Conservation (phyloP, 306 rosid genomes). For the Prunus persica region DNA sequence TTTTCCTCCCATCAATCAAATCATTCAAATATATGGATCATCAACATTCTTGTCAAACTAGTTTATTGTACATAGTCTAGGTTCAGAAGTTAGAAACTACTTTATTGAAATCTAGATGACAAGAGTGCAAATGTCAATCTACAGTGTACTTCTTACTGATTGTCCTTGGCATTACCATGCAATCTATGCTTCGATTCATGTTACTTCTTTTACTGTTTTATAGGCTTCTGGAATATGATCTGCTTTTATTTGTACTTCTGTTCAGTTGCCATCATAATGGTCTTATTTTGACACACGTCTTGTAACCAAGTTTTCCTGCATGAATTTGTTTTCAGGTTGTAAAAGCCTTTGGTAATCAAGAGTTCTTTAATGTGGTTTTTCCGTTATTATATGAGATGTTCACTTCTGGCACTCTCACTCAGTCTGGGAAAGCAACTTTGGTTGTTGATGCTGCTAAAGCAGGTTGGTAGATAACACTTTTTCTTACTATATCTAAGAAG, state of each 20-base stretch:
- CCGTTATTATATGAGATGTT: slow-evolving; percentile 65
- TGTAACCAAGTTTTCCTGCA: slow-evolving; percentile 15
- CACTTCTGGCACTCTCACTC: slow-evolving; percentile 36
- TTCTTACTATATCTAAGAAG: slow-evolving; percentile 17
- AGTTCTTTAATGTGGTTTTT: slow-evolving; percentile 63
- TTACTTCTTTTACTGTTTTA: background rate
- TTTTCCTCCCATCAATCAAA: background rate
- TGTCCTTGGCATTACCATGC: background rate
- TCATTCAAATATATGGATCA: background rate
- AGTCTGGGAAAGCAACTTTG: slow-evolving; percentile 48
- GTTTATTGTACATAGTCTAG: background rate
- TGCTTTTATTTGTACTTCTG: background rate
- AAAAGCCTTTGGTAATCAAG: slow-evolving; percentile 78
- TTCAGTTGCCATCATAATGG: background rate
- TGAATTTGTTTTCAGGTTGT: slow-evolving; percentile 60
- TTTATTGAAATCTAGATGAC: background rate
- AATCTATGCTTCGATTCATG: background rate
- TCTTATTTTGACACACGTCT: background rate
- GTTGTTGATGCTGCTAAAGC: slow-evolving; percentile 46
- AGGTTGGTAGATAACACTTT: slow-evolving; percentile 44
- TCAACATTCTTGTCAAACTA: background rate
- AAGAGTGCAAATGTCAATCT: background rate
- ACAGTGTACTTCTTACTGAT: background rate
- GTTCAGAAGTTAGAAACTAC: background rate
- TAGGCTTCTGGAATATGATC: background rate